phyloP scores from a whole-genome alignment of 139 green algal species.

The Edaphochlamys debaryana region DNA sequence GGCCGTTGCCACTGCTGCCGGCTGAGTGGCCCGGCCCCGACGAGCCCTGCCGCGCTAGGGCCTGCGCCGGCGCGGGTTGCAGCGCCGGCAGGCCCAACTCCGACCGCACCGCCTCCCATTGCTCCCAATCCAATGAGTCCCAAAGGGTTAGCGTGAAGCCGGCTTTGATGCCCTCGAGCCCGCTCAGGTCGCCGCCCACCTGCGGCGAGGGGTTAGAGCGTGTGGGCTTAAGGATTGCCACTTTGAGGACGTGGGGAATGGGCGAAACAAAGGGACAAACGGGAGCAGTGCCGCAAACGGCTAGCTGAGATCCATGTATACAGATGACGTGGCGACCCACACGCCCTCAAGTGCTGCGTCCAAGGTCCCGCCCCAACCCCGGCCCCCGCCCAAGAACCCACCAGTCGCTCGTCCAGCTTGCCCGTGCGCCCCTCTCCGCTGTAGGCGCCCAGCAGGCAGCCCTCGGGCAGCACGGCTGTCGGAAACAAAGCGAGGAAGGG shows the following conservation, averaged over 20 bases:
- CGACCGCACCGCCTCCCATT: too few relatives aligned
- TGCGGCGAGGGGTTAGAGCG: too few relatives aligned
- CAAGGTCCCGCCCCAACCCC: too few relatives aligned
- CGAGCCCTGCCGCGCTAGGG: not conserved
- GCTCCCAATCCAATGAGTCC: too few relatives aligned
- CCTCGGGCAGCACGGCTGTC: slow-evolving; percentile 1
- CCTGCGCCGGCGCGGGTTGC: not conserved
- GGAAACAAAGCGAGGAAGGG: not conserved
- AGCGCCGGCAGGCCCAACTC: not conserved
- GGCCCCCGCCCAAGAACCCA: not conserved
- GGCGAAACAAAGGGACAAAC: not conserved
- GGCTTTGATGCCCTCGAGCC: slow-evolving; percentile 21
- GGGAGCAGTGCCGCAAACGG: not conserved
- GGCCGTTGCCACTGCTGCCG: too few relatives aligned
- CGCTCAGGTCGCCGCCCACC: slow-evolving; percentile 24
- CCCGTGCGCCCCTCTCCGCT: slow-evolving; percentile 8
- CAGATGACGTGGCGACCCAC: too few relatives aligned
- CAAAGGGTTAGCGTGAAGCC: slow-evolving; percentile 9
- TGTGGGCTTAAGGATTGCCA: too few relatives aligned
- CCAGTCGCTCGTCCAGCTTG: slow-evolving; percentile 19
- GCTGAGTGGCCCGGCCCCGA: too few relatives aligned
- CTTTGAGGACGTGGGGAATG: not conserved
- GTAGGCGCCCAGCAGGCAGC: slow-evolving; percentile 8
- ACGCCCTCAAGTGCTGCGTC: too few relatives aligned
- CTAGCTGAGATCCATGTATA: too few relatives aligned